A percentile compares a stretch with the other conserved stretches of the same genome.
Conservation (phyloP, 768 basidiomycete genomes). For the Trametes cinnabarina region DNA sequence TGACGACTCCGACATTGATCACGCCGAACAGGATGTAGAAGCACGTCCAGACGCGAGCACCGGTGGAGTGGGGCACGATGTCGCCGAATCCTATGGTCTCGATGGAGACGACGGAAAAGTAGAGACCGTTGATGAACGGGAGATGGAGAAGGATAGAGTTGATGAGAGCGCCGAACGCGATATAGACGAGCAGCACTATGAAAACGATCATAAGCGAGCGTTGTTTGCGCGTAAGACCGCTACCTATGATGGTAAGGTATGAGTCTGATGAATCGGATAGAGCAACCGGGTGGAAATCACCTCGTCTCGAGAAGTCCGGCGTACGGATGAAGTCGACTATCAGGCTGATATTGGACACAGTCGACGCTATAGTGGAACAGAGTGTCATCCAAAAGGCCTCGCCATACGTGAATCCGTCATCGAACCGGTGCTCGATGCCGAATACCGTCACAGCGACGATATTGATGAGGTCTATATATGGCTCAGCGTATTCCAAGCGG, state of each 20-base stretch:
- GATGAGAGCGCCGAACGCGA: constrained; percentile 68
- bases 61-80: constrained; percentile 51
- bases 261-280: neutral
- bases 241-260: constrained; percentile 48
- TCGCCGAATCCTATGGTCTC: constrained; percentile 77
- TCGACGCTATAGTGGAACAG: constrained; percentile 67
- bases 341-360: constrained; percentile 65
- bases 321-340: constrained; percentile 59
- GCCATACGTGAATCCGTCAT: constrained; percentile 69
- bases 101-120: constrained; percentile 72
- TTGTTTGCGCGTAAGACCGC: constrained; percentile 79
- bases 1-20: constrained; percentile 51
- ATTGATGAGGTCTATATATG: constrained; percentile 62
- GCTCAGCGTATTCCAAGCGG: neutral
- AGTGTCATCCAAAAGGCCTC: constrained; percentile 74
- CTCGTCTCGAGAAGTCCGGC: constrained; percentile 60
- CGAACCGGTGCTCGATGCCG: constrained; percentile 55
- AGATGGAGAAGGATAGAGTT: constrained; percentile 53
- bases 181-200: constrained; percentile 69
- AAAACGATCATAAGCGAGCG: constrained; percentile 76
- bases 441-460: constrained; percentile 57
- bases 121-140: constrained; percentile 71
- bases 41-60: constrained; percentile 57
- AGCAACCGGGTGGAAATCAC: constrained; percentile 34
- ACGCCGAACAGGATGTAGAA: constrained; percentile 61